Percentiles rank a stretch among this genome's conserved stretches.
phyloP scores from a whole-genome alignment of 1,284 basidiomycete genomes.

The Rhodotorula sp. region DNA sequence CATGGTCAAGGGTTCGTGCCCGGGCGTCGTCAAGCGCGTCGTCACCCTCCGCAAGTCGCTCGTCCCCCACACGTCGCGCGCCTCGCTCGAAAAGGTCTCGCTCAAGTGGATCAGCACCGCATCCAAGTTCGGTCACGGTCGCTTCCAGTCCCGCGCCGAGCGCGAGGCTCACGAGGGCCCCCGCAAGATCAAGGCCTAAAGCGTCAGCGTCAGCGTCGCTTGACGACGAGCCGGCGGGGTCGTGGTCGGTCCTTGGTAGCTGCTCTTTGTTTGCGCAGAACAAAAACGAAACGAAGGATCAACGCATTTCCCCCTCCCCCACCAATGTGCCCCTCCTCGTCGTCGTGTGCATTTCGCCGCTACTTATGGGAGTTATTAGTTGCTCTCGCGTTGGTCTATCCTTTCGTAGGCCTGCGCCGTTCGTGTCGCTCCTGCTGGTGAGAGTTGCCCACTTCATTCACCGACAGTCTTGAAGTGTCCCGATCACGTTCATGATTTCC shows the following conservation, averaged over 20 bases:
- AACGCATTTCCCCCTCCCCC: no score
- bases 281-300: no score
- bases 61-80: conserved; percentile 56
- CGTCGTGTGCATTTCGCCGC: no score
- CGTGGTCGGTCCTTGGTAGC: neutral
- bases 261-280: neutral
- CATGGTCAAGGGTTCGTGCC: conserved; percentile 80
- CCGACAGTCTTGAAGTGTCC: no score
- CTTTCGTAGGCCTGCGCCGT: no score
- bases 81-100: conserved; percentile 81
- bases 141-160: conserved; percentile 64
- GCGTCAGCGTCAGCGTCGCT: neutral
- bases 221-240: neutral
- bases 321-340: no score
- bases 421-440: no score
- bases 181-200: conserved; percentile 36
- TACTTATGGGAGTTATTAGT: no score
- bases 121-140: conserved; percentile 61
- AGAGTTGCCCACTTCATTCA: no score
- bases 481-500: no score
- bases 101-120: conserved; percentile 97
- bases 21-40: conserved; percentile 97
- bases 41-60: conserved; percentile 69
- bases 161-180: conserved; percentile 71
- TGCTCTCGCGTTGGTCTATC: no score